A percentile compares a stretch with the other conserved stretches of the same genome.
Conservation (phyloP, 2,329 filamentous ascomycete species). For the Aspergillus terreus region DNA sequence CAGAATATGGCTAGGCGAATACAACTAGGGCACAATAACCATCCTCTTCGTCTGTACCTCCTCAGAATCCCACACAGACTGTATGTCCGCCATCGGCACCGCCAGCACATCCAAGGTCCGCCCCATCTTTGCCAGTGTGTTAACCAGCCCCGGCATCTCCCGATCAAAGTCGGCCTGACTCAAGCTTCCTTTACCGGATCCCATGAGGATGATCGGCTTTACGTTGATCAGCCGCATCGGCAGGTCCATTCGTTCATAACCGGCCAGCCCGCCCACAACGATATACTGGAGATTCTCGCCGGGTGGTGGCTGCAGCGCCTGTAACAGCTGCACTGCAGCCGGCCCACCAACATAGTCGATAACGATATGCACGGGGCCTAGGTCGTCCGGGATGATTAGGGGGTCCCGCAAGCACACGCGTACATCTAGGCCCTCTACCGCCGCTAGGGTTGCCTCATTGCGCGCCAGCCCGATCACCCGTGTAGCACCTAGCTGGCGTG, state of each 20-base stretch:
- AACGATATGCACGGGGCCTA: conserved; percentile 1
- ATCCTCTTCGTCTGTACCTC: background rate
- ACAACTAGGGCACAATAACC: background rate
- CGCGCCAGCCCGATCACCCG: conserved; percentile 2
- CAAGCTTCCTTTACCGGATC: conserved; percentile 3
- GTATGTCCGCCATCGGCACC: background rate
- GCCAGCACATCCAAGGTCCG: background rate
- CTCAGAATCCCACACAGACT: conserved; percentile 2
- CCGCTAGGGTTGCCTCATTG: background rate
- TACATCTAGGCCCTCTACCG: conserved; percentile 3
- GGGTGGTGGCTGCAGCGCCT: background rate
- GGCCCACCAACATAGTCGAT: conserved; percentile 4
- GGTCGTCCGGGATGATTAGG: background rate
- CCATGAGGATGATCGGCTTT: conserved; percentile 5
- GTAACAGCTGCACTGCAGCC: background rate
- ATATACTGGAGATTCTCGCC: conserved; percentile 4
- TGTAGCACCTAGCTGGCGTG: conserved; percentile 1
- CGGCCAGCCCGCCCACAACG: background rate
- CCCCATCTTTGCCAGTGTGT: background rate
- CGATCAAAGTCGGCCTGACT: background rate
- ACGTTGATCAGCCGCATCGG: background rate
- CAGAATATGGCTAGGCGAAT: too few relatives aligned
- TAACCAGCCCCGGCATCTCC: conserved; percentile 2
- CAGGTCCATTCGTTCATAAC: background rate
- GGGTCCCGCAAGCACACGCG: background rate